Percentiles rank a stretch among this genome's conserved stretches.
These are phyloP conservation scores for Fusarium multiceps DNA, from an alignment of 2,329 filamentous ascomycete genomes.

Conservation along the genomic window DNA sequence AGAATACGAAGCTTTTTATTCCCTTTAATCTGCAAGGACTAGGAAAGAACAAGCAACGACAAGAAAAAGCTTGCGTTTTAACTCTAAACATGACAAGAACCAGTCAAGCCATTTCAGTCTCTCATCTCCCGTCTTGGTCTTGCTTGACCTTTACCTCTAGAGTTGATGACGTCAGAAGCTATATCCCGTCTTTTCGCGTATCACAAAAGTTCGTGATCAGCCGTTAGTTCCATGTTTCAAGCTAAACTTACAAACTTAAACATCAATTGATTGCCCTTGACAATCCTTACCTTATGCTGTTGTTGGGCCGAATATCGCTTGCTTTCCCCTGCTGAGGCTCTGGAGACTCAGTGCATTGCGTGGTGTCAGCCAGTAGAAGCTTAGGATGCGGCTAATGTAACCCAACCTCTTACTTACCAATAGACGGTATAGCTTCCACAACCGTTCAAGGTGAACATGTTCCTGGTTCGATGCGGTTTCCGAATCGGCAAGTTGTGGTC, in stretches of 20 bases:
- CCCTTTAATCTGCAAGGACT: background rate
- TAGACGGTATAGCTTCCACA: background rate
- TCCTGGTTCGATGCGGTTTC: background rate
- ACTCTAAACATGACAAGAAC: conserved; percentile 15
- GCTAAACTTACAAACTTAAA: background rate
- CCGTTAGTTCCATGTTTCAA: conserved; percentile 12
- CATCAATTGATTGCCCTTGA: background rate
- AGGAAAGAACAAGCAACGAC: background rate
- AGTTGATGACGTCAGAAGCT: conserved; percentile 32
- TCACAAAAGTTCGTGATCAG: conserved; percentile 5
- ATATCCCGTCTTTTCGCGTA: background rate
- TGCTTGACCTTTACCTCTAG: background rate
- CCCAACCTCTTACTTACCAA: background rate
- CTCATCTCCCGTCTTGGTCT: background rate
- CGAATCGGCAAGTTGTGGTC: background rate
- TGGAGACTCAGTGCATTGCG: background rate
- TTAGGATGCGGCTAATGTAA: background rate
- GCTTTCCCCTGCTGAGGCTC: background rate
- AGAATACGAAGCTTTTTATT: background rate
- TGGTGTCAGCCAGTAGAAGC: background rate
- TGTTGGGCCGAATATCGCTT: background rate
- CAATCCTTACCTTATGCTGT: background rate
- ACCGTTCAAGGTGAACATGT: background rate
- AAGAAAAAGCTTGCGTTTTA: conserved; percentile 28
- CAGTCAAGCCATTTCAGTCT: conserved; percentile 17